Conservation (phyloP, 805 yeast species). For the Sugiyamaella qingdaonensis region DNA sequence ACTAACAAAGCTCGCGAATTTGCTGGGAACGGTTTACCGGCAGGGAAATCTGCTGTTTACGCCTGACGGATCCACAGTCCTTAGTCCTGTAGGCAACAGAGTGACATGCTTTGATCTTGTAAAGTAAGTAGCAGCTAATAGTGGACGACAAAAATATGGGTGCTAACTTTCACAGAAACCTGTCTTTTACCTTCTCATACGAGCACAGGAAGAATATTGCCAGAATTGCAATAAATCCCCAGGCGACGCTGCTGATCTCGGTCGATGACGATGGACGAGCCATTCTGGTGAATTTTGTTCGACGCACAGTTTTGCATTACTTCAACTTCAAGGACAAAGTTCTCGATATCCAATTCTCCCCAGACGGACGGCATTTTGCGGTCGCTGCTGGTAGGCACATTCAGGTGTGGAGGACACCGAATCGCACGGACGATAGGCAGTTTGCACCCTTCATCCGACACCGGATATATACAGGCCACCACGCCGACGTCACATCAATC, state of each 20-base stretch:
- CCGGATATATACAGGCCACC: slow-evolving; percentile 90
- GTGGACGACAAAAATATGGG: not conserved
- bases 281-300: slow-evolving; percentile 76
- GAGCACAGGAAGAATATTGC: slow-evolving; percentile 86
- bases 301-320: slow-evolving; percentile 85
- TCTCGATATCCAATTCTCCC: slow-evolving; percentile 71
- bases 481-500: slow-evolving; percentile 68
- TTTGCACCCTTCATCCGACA: slow-evolving; percentile 95
- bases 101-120: slow-evolving; percentile 83
- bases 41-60: slow-evolving; percentile 88
- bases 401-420: slow-evolving; percentile 94
- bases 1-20: slow-evolving; percentile 62
- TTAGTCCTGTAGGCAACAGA: slow-evolving; percentile 93
- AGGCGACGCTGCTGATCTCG: slow-evolving; percentile 71
- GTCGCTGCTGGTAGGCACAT: slow-evolving; percentile 75
- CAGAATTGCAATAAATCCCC: slow-evolving; percentile 76
- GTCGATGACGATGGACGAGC: slow-evolving; percentile 94
- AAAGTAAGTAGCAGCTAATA: slow-evolving; percentile 32
- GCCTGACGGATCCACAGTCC: slow-evolving; percentile 74
- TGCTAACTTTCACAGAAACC: slow-evolving; percentile 38
- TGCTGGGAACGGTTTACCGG: slow-evolving; percentile 90
- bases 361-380: slow-evolving; percentile 85
- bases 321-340: slow-evolving; percentile 86
- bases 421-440: slow-evolving; percentile 73
- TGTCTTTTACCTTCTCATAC: slow-evolving; percentile 83